Evolutionary conservation across 73 alveolate genomes (phyloP), one percentile per base, ranked within the genome.

Genomic region (Diophrys sp.): DNA sequence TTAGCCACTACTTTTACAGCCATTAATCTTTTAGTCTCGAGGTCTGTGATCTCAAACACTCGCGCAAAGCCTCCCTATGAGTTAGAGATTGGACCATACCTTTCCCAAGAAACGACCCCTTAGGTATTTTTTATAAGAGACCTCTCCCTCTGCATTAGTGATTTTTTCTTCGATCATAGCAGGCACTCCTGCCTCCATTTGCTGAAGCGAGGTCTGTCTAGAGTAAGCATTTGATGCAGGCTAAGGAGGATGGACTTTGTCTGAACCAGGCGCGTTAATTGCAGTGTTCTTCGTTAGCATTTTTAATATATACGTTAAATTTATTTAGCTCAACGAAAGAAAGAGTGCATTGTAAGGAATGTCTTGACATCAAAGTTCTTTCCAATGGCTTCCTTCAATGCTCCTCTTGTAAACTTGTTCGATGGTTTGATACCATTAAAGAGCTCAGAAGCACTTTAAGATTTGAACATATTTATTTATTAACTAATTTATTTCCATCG

Each of bases 1-100:
- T 96, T 96, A 18, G 97, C 94, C 56, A 96, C 91, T 26, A 96
- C 89, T 88, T 96, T 96, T 14, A 96, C 98, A 28, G 99, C 99
- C 14, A 25, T n/a, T 75, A 80, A 14, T 77, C 77, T 74, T 83
- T 93, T 83, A 80, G 83, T 34, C 87, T 97, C 78, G 84, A 83
- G 80, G 87, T 93, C 54, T 93, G 74, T 91, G 33, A 96, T 67
- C 87, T 96, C 98, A 83, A 93, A 96, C 32, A 98, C 95, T 75
- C 87, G 88, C 14, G 99, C 99, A 82, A 96, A 96, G 8, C 99
- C 99, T 1, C 85, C 85, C 71, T 68, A 68, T 25, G 24, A 28
- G 5, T 25, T 25, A 18, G 18, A 23, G 2, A 25, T 23, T 23
- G 2, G 29, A 2, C 44, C n/a, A 2, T 68, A 68, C 75, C 77